phyloP scores from a whole-genome alignment of 169 alveolate species.

The Plasmodium sp. region DNA sequence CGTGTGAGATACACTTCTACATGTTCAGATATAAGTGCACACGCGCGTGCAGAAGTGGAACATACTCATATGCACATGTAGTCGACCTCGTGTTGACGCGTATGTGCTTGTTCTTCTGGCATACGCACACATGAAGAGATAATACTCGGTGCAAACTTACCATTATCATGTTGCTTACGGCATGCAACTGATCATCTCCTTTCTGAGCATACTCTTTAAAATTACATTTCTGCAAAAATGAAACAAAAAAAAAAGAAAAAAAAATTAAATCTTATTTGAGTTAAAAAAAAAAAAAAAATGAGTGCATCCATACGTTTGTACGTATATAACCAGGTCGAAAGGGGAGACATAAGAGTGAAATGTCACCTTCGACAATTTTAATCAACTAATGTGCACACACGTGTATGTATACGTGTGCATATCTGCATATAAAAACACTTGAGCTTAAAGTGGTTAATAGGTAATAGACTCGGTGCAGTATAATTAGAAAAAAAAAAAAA shows the following conservation, averaged over 20 bases:
- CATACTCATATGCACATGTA: background rate
- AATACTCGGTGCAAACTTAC: conserved; percentile 12
- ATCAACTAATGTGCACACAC: background rate
- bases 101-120: background rate
- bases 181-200: conserved; percentile 19
- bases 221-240: conserved; percentile 22
- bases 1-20: background rate
- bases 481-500: background rate
- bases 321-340: background rate
- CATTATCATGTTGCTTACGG: conserved; percentile 39
- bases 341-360: background rate
- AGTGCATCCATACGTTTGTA: background rate
- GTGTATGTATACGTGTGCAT: background rate
- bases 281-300: background rate
- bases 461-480: background rate
- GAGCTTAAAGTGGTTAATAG: background rate
- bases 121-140: background rate
- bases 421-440: background rate
- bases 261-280: background rate
- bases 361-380: background rate
- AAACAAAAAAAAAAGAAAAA: background rate
- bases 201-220: background rate
- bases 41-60: background rate
- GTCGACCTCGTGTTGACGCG: background rate
- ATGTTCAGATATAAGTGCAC: background rate